A percentile compares a stretch with the other conserved stretches of the same genome.
phyloP scores from a whole-genome alignment of 106 monocot genomes.

The Platanthera zijinensis region DNA sequence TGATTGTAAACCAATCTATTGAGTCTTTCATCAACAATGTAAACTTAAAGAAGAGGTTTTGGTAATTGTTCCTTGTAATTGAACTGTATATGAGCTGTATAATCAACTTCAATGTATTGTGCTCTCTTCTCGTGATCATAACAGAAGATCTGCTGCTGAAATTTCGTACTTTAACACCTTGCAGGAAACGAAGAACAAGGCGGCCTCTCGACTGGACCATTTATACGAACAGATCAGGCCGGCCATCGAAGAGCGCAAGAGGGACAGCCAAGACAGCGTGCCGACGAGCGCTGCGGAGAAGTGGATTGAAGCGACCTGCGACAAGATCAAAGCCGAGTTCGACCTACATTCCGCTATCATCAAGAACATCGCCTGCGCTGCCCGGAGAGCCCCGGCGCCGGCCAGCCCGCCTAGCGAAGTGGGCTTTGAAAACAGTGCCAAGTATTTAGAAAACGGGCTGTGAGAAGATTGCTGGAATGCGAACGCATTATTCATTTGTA shows the following conservation, averaged over 20 bases:
- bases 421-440: constrained; percentile 20
- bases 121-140: too few relatives aligned
- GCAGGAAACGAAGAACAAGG: constrained; percentile 52
- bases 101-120: too few relatives aligned
- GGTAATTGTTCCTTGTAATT: too few relatives aligned
- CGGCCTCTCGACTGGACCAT: constrained; percentile 36
- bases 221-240: constrained; percentile 82
- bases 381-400: constrained; percentile 17
- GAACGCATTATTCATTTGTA: too few relatives aligned
- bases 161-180: too few relatives aligned
- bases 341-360: constrained; percentile 55
- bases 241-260: constrained; percentile 84
- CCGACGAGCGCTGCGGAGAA: constrained; percentile 66
- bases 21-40: too few relatives aligned
- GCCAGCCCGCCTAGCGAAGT: background rate
- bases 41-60: too few relatives aligned
- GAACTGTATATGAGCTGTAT: too few relatives aligned
- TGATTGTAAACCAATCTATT: too few relatives aligned
- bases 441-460: constrained; percentile 39
- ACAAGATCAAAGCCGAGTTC: constrained; percentile 65
- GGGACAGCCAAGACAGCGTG: constrained; percentile 75
- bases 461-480: constrained; percentile 4
- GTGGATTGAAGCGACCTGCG: constrained; percentile 80
- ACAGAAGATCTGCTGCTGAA: too few relatives aligned
- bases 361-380: constrained; percentile 39